Conservation (phyloP, 2,329 filamentous ascomycete species). For the Cadophora sp. region DNA sequence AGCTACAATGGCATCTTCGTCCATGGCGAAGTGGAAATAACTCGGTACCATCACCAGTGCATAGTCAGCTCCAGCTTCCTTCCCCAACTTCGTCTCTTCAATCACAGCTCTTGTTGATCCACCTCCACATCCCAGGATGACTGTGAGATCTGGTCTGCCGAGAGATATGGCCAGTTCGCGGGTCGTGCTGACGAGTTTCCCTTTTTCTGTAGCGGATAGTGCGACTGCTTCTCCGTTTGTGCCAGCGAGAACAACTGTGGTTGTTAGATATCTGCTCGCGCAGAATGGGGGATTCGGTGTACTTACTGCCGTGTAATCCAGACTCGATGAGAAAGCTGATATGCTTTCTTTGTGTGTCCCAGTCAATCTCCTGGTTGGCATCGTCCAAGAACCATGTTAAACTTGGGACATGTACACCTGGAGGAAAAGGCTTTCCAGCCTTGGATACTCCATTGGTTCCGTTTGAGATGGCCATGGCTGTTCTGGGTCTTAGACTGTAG, state of each 20-base stretch:
- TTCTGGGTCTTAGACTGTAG: not conserved
- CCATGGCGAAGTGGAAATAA: constrained; percentile 51
- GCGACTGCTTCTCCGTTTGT: constrained; percentile 55
- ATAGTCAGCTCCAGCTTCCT: constrained; percentile 48
- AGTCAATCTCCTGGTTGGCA: constrained; percentile 32
- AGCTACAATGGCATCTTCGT: constrained; percentile 56
- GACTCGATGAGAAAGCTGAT: constrained; percentile 33
- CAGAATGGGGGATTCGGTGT: not conserved
- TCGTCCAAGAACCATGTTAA: constrained; percentile 33
- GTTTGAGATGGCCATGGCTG: not conserved
- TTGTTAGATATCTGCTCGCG: not conserved
- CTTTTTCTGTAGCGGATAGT: constrained; percentile 49
- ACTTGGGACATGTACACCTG: constrained; percentile 34
- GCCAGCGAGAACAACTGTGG: constrained; percentile 39
- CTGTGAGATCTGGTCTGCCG: constrained; percentile 44
- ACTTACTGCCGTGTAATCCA: constrained; percentile 34
- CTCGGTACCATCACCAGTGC: constrained; percentile 49
- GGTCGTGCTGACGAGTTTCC: constrained; percentile 48
- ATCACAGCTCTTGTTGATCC: constrained; percentile 51
- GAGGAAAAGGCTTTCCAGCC: constrained; percentile 29
- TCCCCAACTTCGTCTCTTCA: constrained; percentile 47
- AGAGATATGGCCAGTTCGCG: constrained; percentile 46
- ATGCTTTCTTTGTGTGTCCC: constrained; percentile 32
- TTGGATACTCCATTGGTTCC: not conserved
- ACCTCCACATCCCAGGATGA: constrained; percentile 51